phyloP scores from a whole-genome alignment of 2,329 filamentous ascomycete genomes.

The Claviceps sp. region DNA sequence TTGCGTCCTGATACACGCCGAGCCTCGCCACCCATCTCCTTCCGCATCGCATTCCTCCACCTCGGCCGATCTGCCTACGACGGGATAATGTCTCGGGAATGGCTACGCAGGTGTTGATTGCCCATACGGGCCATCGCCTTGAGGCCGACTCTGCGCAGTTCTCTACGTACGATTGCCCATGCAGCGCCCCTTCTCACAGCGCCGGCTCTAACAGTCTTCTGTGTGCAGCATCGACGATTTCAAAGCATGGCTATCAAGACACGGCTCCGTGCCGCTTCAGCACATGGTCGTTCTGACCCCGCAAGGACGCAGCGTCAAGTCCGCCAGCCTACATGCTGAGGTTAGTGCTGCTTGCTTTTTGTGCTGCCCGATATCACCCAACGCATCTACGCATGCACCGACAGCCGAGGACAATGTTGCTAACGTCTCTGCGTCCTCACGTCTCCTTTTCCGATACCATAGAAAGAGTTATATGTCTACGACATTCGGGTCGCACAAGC shows the following conservation, averaged over 20 bases:
- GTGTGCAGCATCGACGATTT: conserved; percentile 63
- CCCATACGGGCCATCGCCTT: conserved; percentile 82
- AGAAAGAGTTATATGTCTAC: conserved; percentile 88
- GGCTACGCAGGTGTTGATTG: conserved; percentile 82
- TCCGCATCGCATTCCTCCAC: not conserved
- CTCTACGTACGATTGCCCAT: conserved; percentile 43
- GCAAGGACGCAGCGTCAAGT: conserved; percentile 71
- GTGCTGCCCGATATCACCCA: not conserved
- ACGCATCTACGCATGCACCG: not conserved
- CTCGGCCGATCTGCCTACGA: conserved; percentile 11
- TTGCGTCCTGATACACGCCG: not conserved
- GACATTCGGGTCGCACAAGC: conserved; percentile 63
- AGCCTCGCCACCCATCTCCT: not conserved
- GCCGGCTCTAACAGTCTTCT: not conserved
- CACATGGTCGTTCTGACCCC: conserved; percentile 80
- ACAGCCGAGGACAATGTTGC: not conserved
- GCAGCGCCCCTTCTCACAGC: not conserved
- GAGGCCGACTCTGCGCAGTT: conserved; percentile 65
- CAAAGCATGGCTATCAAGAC: conserved; percentile 64
- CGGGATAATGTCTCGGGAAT: conserved; percentile 49
- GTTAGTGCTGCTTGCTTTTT: conserved; percentile 29
- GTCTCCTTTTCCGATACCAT: not conserved
- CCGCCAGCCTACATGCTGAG: conserved; percentile 68
- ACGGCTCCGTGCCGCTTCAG: conserved; percentile 59
- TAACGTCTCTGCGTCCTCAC: not conserved